Evolutionary conservation across 2,329 filamentous ascomycete species (phyloP).

Genomic region (Grosmannia penicillata): DNA sequence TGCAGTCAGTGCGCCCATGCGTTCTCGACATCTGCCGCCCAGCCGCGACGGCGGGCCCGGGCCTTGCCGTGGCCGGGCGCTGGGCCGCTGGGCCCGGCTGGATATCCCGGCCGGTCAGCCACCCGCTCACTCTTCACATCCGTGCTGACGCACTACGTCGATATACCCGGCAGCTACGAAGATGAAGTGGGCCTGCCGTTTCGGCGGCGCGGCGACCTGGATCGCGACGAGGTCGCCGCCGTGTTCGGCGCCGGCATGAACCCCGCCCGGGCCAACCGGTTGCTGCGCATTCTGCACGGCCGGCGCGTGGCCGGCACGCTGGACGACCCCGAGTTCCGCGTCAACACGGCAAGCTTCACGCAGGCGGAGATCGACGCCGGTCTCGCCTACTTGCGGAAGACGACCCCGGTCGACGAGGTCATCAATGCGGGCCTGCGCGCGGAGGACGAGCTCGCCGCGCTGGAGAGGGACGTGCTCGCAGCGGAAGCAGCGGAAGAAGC

Average conservation of each 20-base stretch:
- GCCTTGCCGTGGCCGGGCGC: no score
- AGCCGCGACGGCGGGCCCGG: slow-evolving; percentile 3
- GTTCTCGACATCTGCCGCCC: no score
- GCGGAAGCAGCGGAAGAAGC: slow-evolving; percentile 7
- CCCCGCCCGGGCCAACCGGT: slow-evolving; percentile 30
- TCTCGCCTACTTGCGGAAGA: slow-evolving; percentile 38
- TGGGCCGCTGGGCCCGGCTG: no score
- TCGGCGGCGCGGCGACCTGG: slow-evolving; percentile 31
- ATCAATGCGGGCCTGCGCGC: slow-evolving; percentile 45
- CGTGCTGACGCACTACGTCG: slow-evolving; percentile 37
- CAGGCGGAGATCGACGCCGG: slow-evolving; percentile 27
- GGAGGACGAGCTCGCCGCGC: slow-evolving; percentile 42
- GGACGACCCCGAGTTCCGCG: slow-evolving; percentile 37
- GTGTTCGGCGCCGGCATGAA: slow-evolving; percentile 37
- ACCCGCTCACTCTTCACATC: slow-evolving; percentile 16
- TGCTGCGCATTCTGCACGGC: slow-evolving; percentile 46
- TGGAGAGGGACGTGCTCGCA: slow-evolving; percentile 23
- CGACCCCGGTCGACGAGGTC: slow-evolving; percentile 43
- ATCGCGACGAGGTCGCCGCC: slow-evolving; percentile 25
- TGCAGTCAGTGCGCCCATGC: no score
- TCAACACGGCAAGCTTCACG: slow-evolving; percentile 31
- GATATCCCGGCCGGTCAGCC: no score
- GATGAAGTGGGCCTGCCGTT: slow-evolving; percentile 42
- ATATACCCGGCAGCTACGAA: slow-evolving; percentile 41
- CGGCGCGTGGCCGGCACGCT: slow-evolving; percentile 49